Conservation (phyloP, 2,329 filamentous ascomycete species). For the Mollisiaceae sp. region DNA sequence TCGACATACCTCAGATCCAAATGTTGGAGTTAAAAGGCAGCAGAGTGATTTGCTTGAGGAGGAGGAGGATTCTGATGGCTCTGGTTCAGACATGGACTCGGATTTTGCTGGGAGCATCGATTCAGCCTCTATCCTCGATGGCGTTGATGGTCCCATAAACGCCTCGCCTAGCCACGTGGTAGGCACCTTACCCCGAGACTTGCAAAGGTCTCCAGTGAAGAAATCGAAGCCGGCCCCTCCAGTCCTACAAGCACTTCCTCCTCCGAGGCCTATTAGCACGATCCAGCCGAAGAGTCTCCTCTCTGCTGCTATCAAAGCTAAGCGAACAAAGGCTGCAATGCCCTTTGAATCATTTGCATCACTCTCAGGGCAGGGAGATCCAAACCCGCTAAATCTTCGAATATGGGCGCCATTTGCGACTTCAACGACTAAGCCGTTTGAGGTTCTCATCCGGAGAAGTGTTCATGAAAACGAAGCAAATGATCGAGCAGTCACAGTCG, state of each 20-base stretch:
- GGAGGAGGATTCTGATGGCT: conserved; percentile 62
- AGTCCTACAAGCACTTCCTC: conserved; percentile 69
- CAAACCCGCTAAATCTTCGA: conserved; percentile 75
- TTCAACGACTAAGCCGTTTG: conserved; percentile 67
- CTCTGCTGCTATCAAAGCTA: conserved; percentile 74
- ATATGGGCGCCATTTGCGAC: conserved; percentile 78
- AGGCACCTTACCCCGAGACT: conserved; percentile 66
- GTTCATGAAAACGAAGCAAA: conserved; percentile 70
- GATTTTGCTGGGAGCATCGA: conserved; percentile 72
- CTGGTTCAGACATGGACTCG: conserved; percentile 65
- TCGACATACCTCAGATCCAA: conserved; percentile 56
- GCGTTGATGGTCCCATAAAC: conserved; percentile 62
- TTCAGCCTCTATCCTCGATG: conserved; percentile 72
- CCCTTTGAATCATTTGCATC: conserved; percentile 80
- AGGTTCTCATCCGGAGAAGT: conserved; percentile 72
- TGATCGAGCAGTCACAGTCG: conserved; percentile 70
- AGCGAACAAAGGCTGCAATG: conserved; percentile 69
- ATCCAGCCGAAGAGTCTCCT: conserved; percentile 73
- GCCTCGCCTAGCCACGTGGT: conserved; percentile 63
- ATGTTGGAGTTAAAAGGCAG: conserved; percentile 40
- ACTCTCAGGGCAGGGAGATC: conserved; percentile 77
- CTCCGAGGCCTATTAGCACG: conserved; percentile 71
- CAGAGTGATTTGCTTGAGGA: conserved; percentile 56
- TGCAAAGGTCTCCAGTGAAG: conserved; percentile 66
- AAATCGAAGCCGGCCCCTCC: conserved; percentile 63